phyloP scores from a whole-genome alignment of 306 rosid species.

The Carpinus viminea region DNA sequence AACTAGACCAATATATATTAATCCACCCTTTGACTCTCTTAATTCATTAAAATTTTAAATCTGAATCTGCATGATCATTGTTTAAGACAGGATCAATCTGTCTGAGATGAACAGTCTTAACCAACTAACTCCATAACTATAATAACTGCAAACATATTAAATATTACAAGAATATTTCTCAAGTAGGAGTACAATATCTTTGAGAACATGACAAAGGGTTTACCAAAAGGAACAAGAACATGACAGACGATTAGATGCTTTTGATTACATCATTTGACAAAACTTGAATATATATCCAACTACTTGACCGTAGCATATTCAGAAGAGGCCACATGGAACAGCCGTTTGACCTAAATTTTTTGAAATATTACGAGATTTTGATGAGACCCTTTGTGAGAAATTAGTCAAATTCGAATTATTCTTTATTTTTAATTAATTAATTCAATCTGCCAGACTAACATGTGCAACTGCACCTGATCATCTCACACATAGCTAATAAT shows the following conservation, averaged over 20 bases:
- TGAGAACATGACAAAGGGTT: conserved; percentile 56
- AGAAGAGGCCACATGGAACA: conserved; percentile 74
- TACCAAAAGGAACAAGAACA: conserved; percentile 52
- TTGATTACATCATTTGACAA: conserved; percentile 31
- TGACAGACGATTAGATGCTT: conserved; percentile 46
- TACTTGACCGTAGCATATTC: background rate
- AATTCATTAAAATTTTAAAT: background rate
- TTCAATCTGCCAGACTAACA: conserved; percentile 39
- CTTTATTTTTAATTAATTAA: conserved; percentile 16
- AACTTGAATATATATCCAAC: conserved; percentile 22
- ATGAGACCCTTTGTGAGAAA: conserved; percentile 33
- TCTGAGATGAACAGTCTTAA: conserved; percentile 19
- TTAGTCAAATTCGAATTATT: conserved; percentile 17
- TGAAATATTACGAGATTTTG: conserved; percentile 41
- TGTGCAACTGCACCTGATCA: conserved; percentile 43
- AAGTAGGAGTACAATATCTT: conserved; percentile 30
- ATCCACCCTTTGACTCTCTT: conserved; percentile 15
- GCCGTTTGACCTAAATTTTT: background rate
- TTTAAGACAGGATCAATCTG: conserved; percentile 8
- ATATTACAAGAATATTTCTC: conserved; percentile 18
- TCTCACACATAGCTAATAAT: conserved; percentile 28
- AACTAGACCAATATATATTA: conserved; percentile 21
- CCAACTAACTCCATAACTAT: conserved; percentile 52
- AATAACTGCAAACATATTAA: conserved; percentile 34
- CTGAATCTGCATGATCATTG: background rate